Percentiles rank a stretch among this genome's conserved stretches.
Conservation (phyloP, 352 stramenopile genomes). For the Pythium myriotylum region DNA sequence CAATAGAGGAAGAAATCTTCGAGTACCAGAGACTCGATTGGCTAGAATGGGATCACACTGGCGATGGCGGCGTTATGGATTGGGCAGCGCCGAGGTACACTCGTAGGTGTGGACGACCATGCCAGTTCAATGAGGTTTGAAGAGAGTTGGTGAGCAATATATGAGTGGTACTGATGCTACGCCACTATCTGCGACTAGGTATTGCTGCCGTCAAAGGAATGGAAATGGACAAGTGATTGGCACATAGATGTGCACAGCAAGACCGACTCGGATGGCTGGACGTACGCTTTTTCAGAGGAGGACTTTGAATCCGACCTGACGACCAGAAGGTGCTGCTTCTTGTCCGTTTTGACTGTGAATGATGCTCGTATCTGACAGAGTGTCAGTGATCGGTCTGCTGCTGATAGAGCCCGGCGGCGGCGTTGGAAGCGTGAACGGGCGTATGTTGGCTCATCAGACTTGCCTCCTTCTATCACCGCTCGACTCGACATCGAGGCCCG, state of each 20-base stretch:
- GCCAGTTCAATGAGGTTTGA: constrained; percentile 44
- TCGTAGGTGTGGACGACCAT: constrained; percentile 34
- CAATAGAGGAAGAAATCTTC: constrained; percentile 54
- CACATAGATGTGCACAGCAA: constrained; percentile 38
- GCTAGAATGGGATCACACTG: constrained; percentile 23
- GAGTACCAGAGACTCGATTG: constrained; percentile 54
- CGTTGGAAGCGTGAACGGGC: constrained; percentile 63
- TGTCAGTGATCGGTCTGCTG: constrained; percentile 38
- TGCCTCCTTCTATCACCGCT: constrained; percentile 34
- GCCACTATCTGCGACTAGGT: constrained; percentile 40
- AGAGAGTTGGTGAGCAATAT: not conserved
- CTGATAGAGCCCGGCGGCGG: constrained; percentile 47
- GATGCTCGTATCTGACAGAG: not conserved
- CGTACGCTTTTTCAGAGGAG: constrained; percentile 45
- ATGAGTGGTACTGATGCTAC: not conserved
- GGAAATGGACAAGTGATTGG: constrained; percentile 69
- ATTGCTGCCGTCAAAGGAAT: constrained; percentile 48
- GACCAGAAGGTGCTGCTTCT: not conserved
- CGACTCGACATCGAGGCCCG: constrained; percentile 38
- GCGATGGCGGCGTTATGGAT: constrained; percentile 5
- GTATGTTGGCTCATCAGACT: constrained; percentile 37
- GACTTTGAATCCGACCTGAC: constrained; percentile 18
- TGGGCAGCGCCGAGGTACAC: constrained; percentile 32
- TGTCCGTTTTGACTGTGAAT: not conserved
- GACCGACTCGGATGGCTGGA: constrained; percentile 62